Evolutionary conservation across 169 alveolate genomes (phyloP), one percentile per base, ranked within the genome.

Genomic region (Babesia bigemina): DNA sequence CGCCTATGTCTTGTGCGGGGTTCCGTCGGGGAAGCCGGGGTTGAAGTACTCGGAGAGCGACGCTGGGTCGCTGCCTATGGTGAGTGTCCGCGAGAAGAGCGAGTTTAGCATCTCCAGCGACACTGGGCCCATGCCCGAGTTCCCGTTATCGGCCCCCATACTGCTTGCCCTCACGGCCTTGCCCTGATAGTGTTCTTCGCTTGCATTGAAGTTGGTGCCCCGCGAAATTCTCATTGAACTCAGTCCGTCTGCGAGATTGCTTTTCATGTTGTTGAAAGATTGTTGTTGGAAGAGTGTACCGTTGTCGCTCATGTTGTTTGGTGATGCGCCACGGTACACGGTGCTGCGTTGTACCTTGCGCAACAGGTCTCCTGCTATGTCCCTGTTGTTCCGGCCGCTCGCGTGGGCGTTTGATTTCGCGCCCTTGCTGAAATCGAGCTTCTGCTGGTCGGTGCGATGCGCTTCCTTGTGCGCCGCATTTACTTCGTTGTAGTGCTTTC

Each of bases 401-500:
- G 19, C 0, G n/a, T 10, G 50, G 19, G n/a, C 19, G 50, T 45
- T 45, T 10, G 50, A 16, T 11, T 45, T 45, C 4, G 19, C 50
- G 50, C 50, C 50, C 19, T 16, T 45, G 50, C 50, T 10, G 14
- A 45, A 45, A 16, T 45, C 50, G 1, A 45, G 14, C 33, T 52
- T 52, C 33, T 9, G 59, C 11, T 24, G 14, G 33, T 17, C 59
- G 33, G 4, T 52, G 59, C 59, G 59, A 22, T 52, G 0, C 28
- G 24, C 2, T 14, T 52, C 59, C 59, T 10, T 9, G 16, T 52
- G 26, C 28, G 28, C 59, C n/a, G 50, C 7, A n/a, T 26, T 24
- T 29, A 33, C 66, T 24, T 67, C 76, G 44, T 36, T 70, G 50
- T 62, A 21, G n/a, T 76, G 87, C 42, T 82, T 86, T 69, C 81